A percentile compares a stretch with the other conserved stretches of the same genome.
These are phyloP conservation scores for Strigomonas culicis DNA, from an alignment of 208 protist species.

Conservation along the genomic window DNA sequence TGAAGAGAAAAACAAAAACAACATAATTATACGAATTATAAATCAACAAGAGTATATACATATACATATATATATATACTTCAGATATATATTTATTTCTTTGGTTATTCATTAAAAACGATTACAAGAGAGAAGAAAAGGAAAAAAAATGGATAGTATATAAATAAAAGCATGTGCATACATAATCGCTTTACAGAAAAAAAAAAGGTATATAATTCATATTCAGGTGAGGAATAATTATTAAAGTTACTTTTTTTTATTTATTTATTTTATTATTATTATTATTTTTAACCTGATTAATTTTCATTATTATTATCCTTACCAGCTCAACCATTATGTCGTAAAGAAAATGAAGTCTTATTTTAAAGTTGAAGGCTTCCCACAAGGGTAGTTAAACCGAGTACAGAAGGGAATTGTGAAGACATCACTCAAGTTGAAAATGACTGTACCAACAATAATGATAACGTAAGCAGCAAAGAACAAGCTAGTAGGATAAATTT, in stretches of 20 bases:
- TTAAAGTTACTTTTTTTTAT: too few relatives aligned
- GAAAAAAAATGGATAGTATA: too few relatives aligned
- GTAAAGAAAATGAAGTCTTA: too few relatives aligned
- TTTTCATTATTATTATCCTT: too few relatives aligned
- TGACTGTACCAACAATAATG: conserved; percentile 55
- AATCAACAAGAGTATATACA: neutral
- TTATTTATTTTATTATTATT: too few relatives aligned
- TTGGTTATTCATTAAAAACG: too few relatives aligned
- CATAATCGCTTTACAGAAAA: neutral
- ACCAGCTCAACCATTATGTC: too few relatives aligned
- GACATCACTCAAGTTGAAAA: conserved; percentile 74
- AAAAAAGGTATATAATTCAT: too few relatives aligned
- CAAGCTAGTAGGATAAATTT: conserved; percentile 56
- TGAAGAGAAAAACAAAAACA: neutral
- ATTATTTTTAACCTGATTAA: too few relatives aligned
- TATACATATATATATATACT: neutral
- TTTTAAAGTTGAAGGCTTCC: too few relatives aligned
- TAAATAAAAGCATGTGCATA: neutral
- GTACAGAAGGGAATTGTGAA: conserved; percentile 38
- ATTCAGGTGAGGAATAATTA: too few relatives aligned
- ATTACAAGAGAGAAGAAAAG: neutral
- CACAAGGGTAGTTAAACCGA: conserved; percentile 64
- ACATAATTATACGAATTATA: neutral
- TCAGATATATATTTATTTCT: too few relatives aligned
- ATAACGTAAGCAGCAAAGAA: conserved; percentile 77